Percentiles rank a stretch among this genome's conserved stretches.
Evolutionary conservation across 2,329 filamentous ascomycete species (phyloP).

Genomic region (Pezicula rhizophila): DNA sequence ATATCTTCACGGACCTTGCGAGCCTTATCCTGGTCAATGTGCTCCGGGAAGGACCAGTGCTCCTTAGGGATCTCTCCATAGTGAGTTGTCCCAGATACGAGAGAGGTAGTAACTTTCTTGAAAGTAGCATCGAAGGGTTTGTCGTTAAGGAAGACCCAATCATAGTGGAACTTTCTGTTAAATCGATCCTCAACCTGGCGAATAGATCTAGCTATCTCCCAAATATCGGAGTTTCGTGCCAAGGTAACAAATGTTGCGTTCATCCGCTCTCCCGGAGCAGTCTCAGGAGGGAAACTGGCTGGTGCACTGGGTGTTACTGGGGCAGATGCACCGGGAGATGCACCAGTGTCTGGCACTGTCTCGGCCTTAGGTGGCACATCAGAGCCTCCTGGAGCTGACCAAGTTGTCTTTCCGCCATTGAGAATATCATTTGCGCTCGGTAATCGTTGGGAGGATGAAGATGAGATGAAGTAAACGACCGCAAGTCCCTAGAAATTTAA

Average conservation of each 20-base stretch:
- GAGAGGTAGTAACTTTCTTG: constrained; percentile 80
- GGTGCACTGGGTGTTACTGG: constrained; percentile 21
- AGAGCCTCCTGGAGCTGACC: constrained; percentile 4
- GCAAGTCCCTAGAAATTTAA: constrained; percentile 46
- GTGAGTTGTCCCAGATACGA: constrained; percentile 88
- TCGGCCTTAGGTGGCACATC: constrained; percentile 20
- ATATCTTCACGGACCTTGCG: constrained; percentile 89
- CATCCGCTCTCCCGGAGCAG: constrained; percentile 66
- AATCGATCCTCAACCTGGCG: constrained; percentile 96
- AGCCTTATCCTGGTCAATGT: constrained; percentile 93
- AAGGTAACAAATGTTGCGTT: constrained; percentile 98
- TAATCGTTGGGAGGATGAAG: constrained; percentile 41
- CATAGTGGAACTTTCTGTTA: constrained; percentile 94
- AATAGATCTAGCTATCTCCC: constrained; percentile 95
- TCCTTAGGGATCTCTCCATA: constrained; percentile 86
- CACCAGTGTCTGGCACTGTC: constrained; percentile 16
- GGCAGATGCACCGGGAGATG: not conserved
- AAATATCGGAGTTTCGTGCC: constrained; percentile 86
- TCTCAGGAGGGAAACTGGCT: constrained; percentile 32
- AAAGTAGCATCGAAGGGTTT: constrained; percentile 88
- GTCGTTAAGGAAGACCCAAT: constrained; percentile 99
- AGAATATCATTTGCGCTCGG: constrained; percentile 24
- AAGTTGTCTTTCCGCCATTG: constrained; percentile 18
- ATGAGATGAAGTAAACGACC: constrained; percentile 78
- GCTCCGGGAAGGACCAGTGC: constrained; percentile 95